These are phyloP conservation scores for Dittrichia graveolens DNA, from an alignment of 129 eudicot species.

Conservation along the genomic window DNA sequence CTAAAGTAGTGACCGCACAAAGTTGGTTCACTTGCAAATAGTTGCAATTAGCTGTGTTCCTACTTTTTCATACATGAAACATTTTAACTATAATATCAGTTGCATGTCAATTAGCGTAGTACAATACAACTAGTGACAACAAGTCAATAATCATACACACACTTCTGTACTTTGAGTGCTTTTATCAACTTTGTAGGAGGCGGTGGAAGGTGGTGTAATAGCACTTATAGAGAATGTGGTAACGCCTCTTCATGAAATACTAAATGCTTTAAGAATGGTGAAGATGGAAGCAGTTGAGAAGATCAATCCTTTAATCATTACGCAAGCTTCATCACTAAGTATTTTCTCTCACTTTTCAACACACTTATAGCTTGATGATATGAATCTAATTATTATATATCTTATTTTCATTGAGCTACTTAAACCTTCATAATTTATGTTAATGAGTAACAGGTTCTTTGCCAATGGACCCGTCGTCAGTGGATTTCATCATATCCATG, in stretches of 20 bases:
- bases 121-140: background rate
- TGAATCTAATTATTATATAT: background rate
- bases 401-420: background rate
- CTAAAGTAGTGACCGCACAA: too few species aligned
- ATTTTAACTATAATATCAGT: background rate
- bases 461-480: conserved; percentile 57
- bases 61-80: too few species aligned
- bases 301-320: conserved; percentile 52
- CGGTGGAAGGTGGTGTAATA: conserved; percentile 41
- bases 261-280: conserved; percentile 44
- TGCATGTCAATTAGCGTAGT: background rate
- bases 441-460: conserved; percentile 40
- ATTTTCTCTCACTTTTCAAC: conserved; percentile 6
- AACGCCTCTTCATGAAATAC: conserved; percentile 45
- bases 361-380: background rate
- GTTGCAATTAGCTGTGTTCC: too few species aligned
- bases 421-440: background rate
- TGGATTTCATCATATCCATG: conserved; percentile 50
- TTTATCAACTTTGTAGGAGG: conserved; percentile 34
- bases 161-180: background rate
- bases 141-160: background rate
- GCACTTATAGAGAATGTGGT: conserved; percentile 56
- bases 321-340: conserved; percentile 66
- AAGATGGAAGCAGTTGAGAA: conserved; percentile 45
- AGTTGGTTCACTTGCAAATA: too few species aligned